Conservation (phyloP, 2,329 filamentous ascomycete genomes). For the Stylonectria norvegica region DNA sequence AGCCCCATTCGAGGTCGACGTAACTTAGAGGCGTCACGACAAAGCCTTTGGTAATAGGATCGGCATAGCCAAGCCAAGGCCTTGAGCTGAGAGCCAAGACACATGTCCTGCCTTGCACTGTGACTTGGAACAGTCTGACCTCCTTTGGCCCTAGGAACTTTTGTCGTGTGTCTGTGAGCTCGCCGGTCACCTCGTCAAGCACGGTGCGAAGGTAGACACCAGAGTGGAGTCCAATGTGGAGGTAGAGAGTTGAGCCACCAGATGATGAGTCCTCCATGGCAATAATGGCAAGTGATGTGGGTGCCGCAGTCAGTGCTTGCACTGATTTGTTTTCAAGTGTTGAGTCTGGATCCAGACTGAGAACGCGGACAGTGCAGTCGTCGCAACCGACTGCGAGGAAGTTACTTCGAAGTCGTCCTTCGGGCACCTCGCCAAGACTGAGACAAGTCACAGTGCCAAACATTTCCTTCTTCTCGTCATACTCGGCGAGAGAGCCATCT, state of each 20-base stretch:
- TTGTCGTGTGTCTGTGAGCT: constrained; percentile 89
- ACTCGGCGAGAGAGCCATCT: constrained; percentile 87
- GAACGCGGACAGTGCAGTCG: constrained; percentile 89
- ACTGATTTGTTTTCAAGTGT: constrained; percentile 92
- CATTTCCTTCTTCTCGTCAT: constrained; percentile 93
- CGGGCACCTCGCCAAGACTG: constrained; percentile 89
- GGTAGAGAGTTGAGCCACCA: constrained; percentile 81
- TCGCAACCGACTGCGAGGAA: constrained; percentile 96
- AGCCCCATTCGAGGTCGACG: constrained; percentile 83
- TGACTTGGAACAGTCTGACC: constrained; percentile 87
- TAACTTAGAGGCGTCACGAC: constrained; percentile 92
- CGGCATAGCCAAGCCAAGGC: constrained; percentile 94
- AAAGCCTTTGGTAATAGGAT: constrained; percentile 81
- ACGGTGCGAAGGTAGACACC: constrained; percentile 95
- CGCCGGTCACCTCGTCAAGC: constrained; percentile 90
- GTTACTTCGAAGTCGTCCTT: constrained; percentile 82
- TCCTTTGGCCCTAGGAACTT: constrained; percentile 91
- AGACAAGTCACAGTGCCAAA: constrained; percentile 91
- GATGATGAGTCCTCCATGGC: constrained; percentile 92
- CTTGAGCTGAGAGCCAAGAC: constrained; percentile 88
- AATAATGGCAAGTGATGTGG: constrained; percentile 86
- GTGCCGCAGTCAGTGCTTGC: constrained; percentile 86
- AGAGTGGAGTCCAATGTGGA: constrained; percentile 93
- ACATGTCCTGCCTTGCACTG: constrained; percentile 77
- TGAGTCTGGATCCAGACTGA: constrained; percentile 84